Evolutionary conservation across 257 asterid species (phyloP).

Genomic region (Misopates orontium): DNA sequence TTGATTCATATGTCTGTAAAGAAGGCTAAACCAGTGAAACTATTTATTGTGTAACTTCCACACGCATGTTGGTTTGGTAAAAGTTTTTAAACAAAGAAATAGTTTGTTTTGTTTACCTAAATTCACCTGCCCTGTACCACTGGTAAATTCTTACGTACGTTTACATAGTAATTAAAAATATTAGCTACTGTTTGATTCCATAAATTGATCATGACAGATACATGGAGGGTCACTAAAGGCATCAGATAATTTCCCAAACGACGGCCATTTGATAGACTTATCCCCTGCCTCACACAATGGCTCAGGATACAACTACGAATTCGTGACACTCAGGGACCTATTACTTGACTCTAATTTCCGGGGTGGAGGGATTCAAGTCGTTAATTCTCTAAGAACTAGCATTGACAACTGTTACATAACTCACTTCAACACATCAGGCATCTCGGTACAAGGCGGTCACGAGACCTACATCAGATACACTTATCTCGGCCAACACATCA

Average conservation of each 20-base stretch:
- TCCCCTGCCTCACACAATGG: conserved; percentile 42
- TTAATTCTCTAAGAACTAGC: conserved; percentile 64
- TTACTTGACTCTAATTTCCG: conserved; percentile 60
- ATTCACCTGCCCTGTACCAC: background rate
- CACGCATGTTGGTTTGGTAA: background rate
- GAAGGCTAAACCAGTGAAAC: background rate
- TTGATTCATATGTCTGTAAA: background rate
- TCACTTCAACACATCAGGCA: conserved; percentile 69
- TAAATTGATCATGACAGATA: conserved; percentile 44
- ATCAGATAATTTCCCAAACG: conserved; percentile 58
- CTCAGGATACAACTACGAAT: conserved; percentile 58
- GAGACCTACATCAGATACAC: conserved; percentile 77
- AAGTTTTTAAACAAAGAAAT: background rate
- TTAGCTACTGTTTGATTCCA: background rate
- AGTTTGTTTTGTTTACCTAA: background rate
- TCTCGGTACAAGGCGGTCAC: conserved; percentile 65
- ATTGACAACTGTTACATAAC: conserved; percentile 85
- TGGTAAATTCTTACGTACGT: background rate
- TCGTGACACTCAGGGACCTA: conserved; percentile 66
- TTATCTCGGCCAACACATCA: conserved; percentile 79
- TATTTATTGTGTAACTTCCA: background rate
- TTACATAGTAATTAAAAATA: background rate
- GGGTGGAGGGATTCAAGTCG: conserved; percentile 79
- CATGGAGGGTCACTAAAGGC: conserved; percentile 89
- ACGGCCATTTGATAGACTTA: conserved; percentile 63